Base-by-base conservation (phyloP, 1,284 basidiomycete genomes). In the Sporisorium sorghi region DNA sequence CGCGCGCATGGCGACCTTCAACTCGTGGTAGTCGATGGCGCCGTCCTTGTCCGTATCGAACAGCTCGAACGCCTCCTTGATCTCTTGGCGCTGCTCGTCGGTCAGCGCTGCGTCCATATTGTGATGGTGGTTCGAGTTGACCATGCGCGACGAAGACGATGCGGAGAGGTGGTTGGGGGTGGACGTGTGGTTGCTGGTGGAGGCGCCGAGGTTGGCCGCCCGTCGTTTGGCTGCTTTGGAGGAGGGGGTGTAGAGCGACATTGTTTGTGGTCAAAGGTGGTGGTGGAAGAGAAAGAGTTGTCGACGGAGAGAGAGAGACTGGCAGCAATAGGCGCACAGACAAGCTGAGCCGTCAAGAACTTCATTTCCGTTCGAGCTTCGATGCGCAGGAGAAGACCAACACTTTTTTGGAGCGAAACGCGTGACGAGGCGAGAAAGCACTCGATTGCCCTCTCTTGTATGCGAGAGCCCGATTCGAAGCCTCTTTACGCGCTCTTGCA, bases 41-140 rank as follows among this genome's bases (percentile, higher is more conserved):
- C 94, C 93, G 83, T 99, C 96, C 87, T 97, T 97, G 88, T 99
- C 96, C 33, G 94, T 93, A 86, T 99, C 97, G 84, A 99, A 99
- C 60, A 99, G 90, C 85, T 98, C 95, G 83, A 99, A 99, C 0
- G 97, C 97, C 84, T 99, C 97, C 84, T 94, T 94, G 78, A 99
- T 97, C 86, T 99, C 96, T 82, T 94, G 91, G 79, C 93, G 92
- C 85, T 98, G 95, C 84, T 98, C 95, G 62, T 97, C 95, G 3
- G 91, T 90, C 43, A 98, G 89, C 3, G 59, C 64, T 21, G 58
- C 52, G 30, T 66, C 63, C 52, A 62, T 63, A 54, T 60, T 57
- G 48, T 73, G 65, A 54, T 60, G 60, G 48, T 73, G 65, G 46
- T 73, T 60, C 30, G 63, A 43, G 10, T 62, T 62, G 48, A 39